Base-by-base conservation (phyloP, 768 basidiomycete genomes). In the Trametes sanguinea region DNA sequence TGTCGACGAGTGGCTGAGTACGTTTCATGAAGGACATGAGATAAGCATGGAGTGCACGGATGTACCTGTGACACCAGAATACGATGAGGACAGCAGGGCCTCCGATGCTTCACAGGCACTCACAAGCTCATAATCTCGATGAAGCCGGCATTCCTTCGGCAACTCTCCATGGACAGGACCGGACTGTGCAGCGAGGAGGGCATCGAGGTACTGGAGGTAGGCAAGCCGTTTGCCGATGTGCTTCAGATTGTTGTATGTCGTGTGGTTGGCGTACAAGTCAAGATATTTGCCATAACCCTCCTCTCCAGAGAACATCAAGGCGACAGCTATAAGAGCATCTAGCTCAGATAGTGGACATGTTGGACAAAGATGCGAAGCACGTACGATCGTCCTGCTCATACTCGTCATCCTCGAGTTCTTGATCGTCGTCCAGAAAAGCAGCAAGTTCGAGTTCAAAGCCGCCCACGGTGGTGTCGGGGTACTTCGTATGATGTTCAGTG, bases 401-500 rank as follows among this genome's bases (percentile, higher is more conserved):
- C 16, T 81, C 84, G 4, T 92, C 88, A 4, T 88, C 87, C 2
- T 93, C 87, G 54, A 79, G 80, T 54, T 90, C 85, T 65, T 87
- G 85, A 65, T 85, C 83, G 47, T 83, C 82, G 60, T 94, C 90
- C 65, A 94, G 79, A 68, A 93, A 83, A 71, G 85, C 82, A 50
- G 88, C 86, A 66, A 97, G 82, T 76, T 96, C 94, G 65, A 86
- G 80, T 75, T 93, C 88, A 76, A 96, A 89, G 62, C 88, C 82
- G 71, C 85, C 88, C 81, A 87, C 81, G 71, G 84, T 83, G 77
- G 90, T 80, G 78, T 95, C 91, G 79, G 95, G 95, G 83, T 98
- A 95, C 81, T 93, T 93, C 77, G 83, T 84, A 82, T 98, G 88
- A 84, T 96, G 94, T 73, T 95, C 94, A 79, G 95, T 93, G 76